A percentile compares a stretch with the other conserved stretches of the same genome.
phyloP scores from a whole-genome alignment of 208 protist genomes.

The Trypanosoma congolense region DNA sequence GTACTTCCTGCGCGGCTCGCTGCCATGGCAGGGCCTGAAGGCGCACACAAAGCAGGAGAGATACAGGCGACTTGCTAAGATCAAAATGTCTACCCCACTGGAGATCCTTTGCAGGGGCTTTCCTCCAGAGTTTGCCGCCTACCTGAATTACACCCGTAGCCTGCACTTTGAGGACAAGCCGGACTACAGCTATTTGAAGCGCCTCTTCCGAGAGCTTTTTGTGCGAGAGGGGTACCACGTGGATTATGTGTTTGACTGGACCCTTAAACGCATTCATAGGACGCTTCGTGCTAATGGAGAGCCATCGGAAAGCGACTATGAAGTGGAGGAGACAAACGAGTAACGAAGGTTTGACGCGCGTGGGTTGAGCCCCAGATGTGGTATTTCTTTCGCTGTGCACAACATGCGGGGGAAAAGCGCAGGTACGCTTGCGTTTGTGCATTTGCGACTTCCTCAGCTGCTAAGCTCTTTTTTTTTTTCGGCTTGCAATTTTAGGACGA shows the following conservation, averaged over 20 bases:
- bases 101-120: conserved; percentile 46
- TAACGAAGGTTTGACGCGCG: too few species aligned
- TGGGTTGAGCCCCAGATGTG: too few species aligned
- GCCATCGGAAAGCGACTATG: neutral
- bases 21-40: conserved; percentile 95
- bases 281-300: neutral
- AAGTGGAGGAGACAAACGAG: neutral
- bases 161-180: conserved; percentile 68
- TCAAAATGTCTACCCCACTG: conserved; percentile 53
- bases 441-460: too few species aligned
- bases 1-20: conserved; percentile 96
- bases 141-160: conserved; percentile 46
- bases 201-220: conserved; percentile 40
- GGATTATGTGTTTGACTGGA: conserved; percentile 70
- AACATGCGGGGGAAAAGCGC: too few species aligned
- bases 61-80: conserved; percentile 47
- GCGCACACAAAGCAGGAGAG: conserved; percentile 1
- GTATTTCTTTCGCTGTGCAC: too few species aligned
- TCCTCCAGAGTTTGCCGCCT: conserved; percentile 51
- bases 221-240: conserved; percentile 29
- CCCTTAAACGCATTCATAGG: neutral
- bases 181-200: conserved; percentile 64
- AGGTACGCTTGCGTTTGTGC: too few species aligned
- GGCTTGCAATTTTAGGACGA: too few species aligned
- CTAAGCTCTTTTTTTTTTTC: too few species aligned